A percentile compares a stretch with the other conserved stretches of the same genome.
Evolutionary conservation across 176 grass and related monocot genomes (phyloP).

Genomic region (Rhynchospora breviuscula): DNA sequence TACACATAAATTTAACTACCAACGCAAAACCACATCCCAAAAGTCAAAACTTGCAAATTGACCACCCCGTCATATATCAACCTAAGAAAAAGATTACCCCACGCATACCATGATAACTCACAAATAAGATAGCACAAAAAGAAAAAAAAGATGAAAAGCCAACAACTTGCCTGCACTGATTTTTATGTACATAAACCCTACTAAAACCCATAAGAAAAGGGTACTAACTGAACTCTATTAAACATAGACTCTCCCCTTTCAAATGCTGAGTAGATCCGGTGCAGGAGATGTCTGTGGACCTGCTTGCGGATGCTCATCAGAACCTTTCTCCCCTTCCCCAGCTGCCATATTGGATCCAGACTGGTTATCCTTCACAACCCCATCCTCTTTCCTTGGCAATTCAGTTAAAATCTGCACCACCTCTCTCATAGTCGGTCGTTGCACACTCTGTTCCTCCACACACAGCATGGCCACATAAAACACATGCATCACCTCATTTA

Average conservation of each 20-base stretch:
- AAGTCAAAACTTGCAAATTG: slow-evolving; percentile 1
- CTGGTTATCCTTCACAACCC: slow-evolving; percentile 20
- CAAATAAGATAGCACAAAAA: neutral
- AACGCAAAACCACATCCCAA: neutral
- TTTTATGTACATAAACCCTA: slow-evolving; percentile 30
- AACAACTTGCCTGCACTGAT: neutral
- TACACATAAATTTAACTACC: slow-evolving; percentile 13
- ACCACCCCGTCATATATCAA: neutral
- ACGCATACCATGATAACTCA: neutral
- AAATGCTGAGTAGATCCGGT: slow-evolving; percentile 73
- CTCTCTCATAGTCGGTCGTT: slow-evolving; percentile 88
- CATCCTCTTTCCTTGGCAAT: slow-evolving; percentile 53
- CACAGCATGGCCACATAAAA: slow-evolving; percentile 86
- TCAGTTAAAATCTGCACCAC: slow-evolving; percentile 90
- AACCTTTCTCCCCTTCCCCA: slow-evolving; percentile 16
- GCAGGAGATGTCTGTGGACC: slow-evolving; percentile 17
- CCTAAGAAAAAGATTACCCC: neutral
- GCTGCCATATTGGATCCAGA: neutral
- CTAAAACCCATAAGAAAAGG: slow-evolving; percentile 20
- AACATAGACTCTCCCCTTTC: slow-evolving; percentile 24
- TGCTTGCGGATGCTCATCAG: slow-evolving; percentile 29
- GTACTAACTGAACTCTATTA: slow-evolving; percentile 25
- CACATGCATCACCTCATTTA: slow-evolving; percentile 73
- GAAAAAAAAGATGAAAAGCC: neutral
- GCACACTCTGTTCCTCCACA: slow-evolving; percentile 90